Conservation (phyloP, 1,139 yeast genomes). For the Saccharomycopsis hybrid region DNA sequence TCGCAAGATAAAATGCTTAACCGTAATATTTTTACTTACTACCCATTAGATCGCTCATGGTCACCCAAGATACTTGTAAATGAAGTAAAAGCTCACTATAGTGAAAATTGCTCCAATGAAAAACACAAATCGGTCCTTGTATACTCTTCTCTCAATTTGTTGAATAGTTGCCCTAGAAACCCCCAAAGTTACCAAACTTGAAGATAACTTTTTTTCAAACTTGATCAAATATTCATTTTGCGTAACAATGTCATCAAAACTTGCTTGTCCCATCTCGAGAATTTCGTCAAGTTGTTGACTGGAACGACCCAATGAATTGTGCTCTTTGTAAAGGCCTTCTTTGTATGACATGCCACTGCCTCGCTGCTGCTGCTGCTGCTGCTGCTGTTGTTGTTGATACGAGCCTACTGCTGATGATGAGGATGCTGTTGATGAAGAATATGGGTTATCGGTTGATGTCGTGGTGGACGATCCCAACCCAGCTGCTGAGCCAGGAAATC, state of each 20-base stretch:
- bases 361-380: too few relatives aligned
- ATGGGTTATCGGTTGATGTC: constrained; percentile 6
- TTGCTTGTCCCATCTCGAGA: constrained; percentile 80
- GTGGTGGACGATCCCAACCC: not conserved
- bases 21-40: not conserved
- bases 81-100: constrained; percentile 63
- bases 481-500: not conserved
- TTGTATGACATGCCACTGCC: constrained; percentile 37
- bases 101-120: constrained; percentile 66
- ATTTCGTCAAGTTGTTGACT: constrained; percentile 83
- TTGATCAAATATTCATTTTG: constrained; percentile 68
- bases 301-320: constrained; percentile 59
- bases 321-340: constrained; percentile 68
- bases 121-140: constrained; percentile 82
- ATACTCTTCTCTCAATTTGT: constrained; percentile 76
- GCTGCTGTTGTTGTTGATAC: too few relatives aligned
- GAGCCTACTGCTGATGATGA: not conserved
- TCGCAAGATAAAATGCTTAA: not conserved
- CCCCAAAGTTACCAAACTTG: constrained; percentile 74
- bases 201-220: constrained; percentile 59
- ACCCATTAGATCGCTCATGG: not conserved
- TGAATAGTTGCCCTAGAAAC: constrained; percentile 82
- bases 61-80: constrained; percentile 27
- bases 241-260: constrained; percentile 79
- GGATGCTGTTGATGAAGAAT: not conserved